Evolutionary conservation across 2,329 filamentous ascomycete genomes (phyloP), one percentile per base, ranked within the genome.

Genomic region (Claviceps sp.): DNA sequence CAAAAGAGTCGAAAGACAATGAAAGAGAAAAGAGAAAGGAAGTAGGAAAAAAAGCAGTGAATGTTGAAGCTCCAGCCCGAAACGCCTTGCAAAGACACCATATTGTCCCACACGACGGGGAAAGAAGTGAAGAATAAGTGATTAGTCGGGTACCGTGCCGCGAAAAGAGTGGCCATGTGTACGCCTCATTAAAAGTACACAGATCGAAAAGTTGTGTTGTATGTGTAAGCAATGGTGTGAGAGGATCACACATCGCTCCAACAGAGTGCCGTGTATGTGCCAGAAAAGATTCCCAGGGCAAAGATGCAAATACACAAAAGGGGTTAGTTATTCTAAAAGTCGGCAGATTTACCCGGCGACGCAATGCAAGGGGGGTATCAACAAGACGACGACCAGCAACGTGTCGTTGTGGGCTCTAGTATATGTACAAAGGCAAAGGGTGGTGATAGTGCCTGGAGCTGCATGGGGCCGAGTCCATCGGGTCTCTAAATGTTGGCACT

Each of bases 401-500:
- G n/a, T 36, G 47, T 34, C 37, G 38, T 9, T 43, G 38, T 16
- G 9, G 20, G 8, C n/a, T 40, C 16, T 53, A 61, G 60, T 65
- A 56, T 64, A 66, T 63, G 66, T 56, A 50, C 50, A 55, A 39
- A 37, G 49, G 45, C 49, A 20, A 48, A 50, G 45, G 50, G 42
- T 49, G 40, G 9, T n/a, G n/a, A n/a, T 34, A 45, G 37, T 40
- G 48, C 48, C 53, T 46, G 46, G 43, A 51, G 26, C 45, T 34
- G 46, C 50, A 26, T 34, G 37, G 51, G 38, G 40, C 54, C 53
- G 40, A 54, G 53, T 47, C 53, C 64, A 58, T 63, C 58, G 26
- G 44, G 46, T 50, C 50, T 54, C 60, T 68, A 70, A 49, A 63
- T 56, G 53, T 71, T 64, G 53, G 68, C 64, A 54, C 64, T 69